Evolutionary conservation across 176 grass and related monocot genomes (phyloP), one percentile per base, ranked within the genome.

Genomic region (Metroxylon sagu): DNA sequence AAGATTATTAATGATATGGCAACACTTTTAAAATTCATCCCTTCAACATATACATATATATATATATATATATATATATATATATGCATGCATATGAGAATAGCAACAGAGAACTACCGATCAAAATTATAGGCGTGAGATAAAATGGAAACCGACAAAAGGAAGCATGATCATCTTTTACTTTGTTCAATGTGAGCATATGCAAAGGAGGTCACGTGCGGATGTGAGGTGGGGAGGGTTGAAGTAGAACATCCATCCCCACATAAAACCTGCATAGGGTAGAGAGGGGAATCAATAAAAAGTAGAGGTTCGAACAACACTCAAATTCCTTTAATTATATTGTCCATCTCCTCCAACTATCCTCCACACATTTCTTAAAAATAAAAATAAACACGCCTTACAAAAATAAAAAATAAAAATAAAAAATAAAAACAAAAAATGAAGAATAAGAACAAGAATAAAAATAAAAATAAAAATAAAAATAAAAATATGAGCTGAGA

Each of bases 181-280:
- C 35, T 6, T 14, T 43, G 6, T 35, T 35, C 7, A 35, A 43
- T 12, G 2, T 4, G 25, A 10, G 21, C 1, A 6, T 19, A 14
- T 21, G 29, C 71, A 52, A 68, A 29, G 50, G 68, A 67, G 74
- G 69, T 50, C 56, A 3, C 23, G 52, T 54, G 74, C 74, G 60
- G 78, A 78, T 74, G 81, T 52, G 48, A 17, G 53, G 21, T n/a
- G 48, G 39, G 74, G 81, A 84, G 79, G 79, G 71, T 71, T 35
- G 31, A 35, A 35, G 31, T 35, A 10, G 31, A 35, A 35, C 35
- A 14, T 51, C 82, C 79, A 85, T 29, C 76, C 82, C 82, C 82
- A 75, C 56, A 85, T 85, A 76, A 67, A 19, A 71, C 82, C 82
- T 85, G 35, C 8, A 43, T 43, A 10, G 8, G 12, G 35, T 2